Conservation (phyloP, 1,284 basidiomycete genomes). For the Malassezia slooffiae region DNA sequence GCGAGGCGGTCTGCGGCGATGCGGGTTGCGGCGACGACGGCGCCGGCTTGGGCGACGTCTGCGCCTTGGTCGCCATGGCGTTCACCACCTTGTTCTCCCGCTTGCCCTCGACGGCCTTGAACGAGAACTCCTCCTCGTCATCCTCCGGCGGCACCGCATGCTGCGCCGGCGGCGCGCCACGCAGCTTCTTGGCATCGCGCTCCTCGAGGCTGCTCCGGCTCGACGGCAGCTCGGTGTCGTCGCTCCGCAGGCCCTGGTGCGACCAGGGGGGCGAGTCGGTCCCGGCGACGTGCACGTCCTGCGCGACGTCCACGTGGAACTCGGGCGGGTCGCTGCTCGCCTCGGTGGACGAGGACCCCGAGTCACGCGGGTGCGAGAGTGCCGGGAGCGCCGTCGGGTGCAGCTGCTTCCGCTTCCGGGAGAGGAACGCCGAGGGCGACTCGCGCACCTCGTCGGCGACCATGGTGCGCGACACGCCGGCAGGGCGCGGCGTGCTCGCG, state of each 20-base stretch:
- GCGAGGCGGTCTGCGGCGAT: no score
- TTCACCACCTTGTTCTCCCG: slow-evolving; percentile 17
- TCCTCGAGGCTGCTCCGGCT: no score
- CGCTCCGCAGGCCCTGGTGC: no score
- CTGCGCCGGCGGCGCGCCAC: not conserved
- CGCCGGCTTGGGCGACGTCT: slow-evolving; percentile 10
- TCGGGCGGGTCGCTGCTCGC: slow-evolving; percentile 19
- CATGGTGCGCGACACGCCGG: not conserved
- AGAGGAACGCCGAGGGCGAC: slow-evolving; percentile 12
- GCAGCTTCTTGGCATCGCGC: slow-evolving; percentile 19
- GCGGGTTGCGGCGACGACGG: not conserved
- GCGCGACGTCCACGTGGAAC: not conserved
- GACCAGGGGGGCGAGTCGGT: slow-evolving; percentile 37
- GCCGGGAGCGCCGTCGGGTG: slow-evolving; percentile 5
- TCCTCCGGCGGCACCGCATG: slow-evolving; percentile 20
- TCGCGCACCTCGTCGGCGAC: slow-evolving; percentile 13
- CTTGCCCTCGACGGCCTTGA: slow-evolving; percentile 24
- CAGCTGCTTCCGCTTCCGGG: slow-evolving; percentile 21
- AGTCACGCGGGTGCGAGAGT: slow-evolving; percentile 5
- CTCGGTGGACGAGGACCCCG: slow-evolving; percentile 11
- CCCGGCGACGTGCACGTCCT: slow-evolving; percentile 29
- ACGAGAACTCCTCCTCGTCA: slow-evolving; percentile 23
- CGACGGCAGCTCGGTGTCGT: no score
- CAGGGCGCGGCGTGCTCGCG: slow-evolving; percentile 16
- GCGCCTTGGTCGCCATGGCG: slow-evolving; percentile 13